Evolutionary conservation across 2,329 filamentous ascomycete species (phyloP).

Genomic region (Cryphonectria naterciae): DNA sequence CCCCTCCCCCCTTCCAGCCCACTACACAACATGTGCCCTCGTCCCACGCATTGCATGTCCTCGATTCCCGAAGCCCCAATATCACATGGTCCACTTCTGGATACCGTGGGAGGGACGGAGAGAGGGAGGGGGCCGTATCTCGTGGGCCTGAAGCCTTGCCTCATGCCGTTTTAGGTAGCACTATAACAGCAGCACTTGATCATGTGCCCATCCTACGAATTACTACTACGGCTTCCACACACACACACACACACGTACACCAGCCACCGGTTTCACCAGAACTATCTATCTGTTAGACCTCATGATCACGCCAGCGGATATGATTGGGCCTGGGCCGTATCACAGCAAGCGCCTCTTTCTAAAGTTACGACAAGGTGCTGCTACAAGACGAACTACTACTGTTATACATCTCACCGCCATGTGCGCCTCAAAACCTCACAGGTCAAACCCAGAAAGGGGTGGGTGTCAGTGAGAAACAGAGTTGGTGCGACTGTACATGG

Average conservation of each 20-base stretch:
- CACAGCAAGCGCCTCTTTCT: neutral
- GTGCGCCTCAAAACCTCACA: neutral
- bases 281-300: neutral
- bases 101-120: neutral
- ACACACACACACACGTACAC: neutral
- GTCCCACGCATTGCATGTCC: neutral
- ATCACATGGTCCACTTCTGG: neutral
- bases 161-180: neutral
- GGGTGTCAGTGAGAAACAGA: neutral
- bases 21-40: neutral
- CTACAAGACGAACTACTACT: neutral
- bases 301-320: neutral
- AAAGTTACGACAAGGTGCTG: neutral
- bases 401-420: neutral
- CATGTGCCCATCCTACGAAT: neutral
- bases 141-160: neutral
- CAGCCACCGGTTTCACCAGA: slow-evolving; percentile 12
- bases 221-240: neutral
- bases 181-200: neutral
- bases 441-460: neutral
- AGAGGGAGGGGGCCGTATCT: neutral
- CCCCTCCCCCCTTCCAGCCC: neutral
- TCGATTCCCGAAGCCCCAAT: neutral
- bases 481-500: neutral
- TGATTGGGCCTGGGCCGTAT: neutral